Percentiles rank a stretch among this genome's conserved stretches.
Evolutionary conservation across 169 alveolate species (phyloP).

Genomic region (Eimeria praecox): DNA sequence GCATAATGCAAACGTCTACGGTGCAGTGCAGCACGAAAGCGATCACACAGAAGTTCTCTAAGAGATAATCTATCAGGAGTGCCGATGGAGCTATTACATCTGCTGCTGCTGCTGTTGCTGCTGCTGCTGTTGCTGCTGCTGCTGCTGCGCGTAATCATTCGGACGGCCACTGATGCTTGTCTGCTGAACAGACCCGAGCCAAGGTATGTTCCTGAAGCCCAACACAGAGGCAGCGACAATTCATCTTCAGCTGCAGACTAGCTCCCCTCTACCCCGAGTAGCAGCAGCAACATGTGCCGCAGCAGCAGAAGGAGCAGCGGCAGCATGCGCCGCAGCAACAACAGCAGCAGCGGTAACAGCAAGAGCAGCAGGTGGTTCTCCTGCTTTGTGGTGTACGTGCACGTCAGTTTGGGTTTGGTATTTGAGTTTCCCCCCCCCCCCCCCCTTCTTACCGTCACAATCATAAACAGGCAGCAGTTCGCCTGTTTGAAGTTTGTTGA

Average conservation of each 20-base stretch:
- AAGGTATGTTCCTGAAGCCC: conserved; percentile 15
- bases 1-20: neutral
- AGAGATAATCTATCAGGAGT: neutral
- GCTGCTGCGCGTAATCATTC: conserved; percentile 45
- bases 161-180: conserved; percentile 66
- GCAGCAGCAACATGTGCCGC: neutral
- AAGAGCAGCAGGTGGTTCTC: neutral
- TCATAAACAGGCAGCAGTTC: conserved; percentile 34
- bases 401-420: neutral
- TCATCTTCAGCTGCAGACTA: neutral
- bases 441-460: neutral
- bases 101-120: neutral
- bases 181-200: conserved; percentile 56
- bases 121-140: conserved; percentile 11
- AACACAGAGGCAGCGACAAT: neutral
- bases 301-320: neutral
- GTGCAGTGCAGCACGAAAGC: neutral
- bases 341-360: neutral
- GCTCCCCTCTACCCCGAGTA: neutral
- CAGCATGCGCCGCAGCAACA: neutral
- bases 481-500: conserved; percentile 34
- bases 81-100: neutral
- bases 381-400: neutral
- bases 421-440: neutral
- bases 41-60: neutral